These are phyloP conservation scores for Arthrocladium fulminans DNA, from an alignment of 2,329 filamentous ascomycete species.

Conservation along the genomic window DNA sequence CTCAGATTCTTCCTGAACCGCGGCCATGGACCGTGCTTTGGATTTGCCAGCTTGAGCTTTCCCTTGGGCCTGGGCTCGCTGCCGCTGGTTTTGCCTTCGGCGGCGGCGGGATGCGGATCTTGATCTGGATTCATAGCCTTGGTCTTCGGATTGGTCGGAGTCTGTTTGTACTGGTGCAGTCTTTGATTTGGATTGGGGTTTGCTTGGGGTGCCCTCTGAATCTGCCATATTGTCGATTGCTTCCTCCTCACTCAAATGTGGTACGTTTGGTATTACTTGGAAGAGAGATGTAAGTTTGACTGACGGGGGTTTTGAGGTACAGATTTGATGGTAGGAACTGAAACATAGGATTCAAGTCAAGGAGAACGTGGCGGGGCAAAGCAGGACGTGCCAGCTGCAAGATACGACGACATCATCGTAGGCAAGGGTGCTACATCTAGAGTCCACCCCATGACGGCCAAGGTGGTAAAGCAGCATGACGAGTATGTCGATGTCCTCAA, in stretches of 20 bases:
- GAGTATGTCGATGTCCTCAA: neutral
- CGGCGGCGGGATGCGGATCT: constrained; percentile 22
- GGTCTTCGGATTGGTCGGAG: constrained; percentile 20
- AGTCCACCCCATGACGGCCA: neutral
- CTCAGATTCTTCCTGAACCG: constrained; percentile 18
- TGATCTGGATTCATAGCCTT: constrained; percentile 24
- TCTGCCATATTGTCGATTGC: constrained; percentile 15
- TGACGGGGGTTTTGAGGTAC: neutral
- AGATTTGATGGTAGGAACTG: constrained; percentile 7
- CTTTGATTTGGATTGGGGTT: constrained; percentile 14
- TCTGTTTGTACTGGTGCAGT: constrained; percentile 15
- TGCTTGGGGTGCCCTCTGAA: constrained; percentile 18
- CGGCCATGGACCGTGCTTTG: constrained; percentile 20
- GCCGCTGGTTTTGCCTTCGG: constrained; percentile 22
- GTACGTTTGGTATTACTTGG: too few relatives aligned
- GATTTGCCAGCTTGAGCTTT: constrained; percentile 18
- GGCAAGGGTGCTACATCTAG: neutral
- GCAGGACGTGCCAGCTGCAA: constrained; percentile 4
- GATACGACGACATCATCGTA: constrained; percentile 11
- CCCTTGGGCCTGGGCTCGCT: constrained; percentile 13
- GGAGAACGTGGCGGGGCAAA: constrained; percentile 10
- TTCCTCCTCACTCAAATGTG: neutral
- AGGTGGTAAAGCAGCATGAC: constrained; percentile 6
- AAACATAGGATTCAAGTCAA: constrained; percentile 1
- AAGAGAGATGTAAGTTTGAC: neutral